phyloP scores from a whole-genome alignment of 78 protist genomes.

The Thecamonas trahens region DNA sequence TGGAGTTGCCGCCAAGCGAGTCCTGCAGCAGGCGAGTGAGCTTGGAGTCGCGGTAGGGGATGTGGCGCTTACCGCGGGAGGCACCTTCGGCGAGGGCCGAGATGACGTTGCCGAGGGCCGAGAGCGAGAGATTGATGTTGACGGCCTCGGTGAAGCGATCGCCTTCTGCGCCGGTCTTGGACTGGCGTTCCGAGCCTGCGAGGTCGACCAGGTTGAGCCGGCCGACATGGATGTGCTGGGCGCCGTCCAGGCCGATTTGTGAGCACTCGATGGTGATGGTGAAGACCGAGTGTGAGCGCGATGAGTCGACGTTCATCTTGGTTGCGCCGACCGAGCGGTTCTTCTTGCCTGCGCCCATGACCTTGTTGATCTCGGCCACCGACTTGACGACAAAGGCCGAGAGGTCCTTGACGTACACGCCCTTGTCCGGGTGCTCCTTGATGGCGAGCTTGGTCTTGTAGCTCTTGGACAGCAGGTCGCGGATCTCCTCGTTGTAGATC shows the following conservation, averaged over 20 bases:
- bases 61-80: conserved; percentile 9
- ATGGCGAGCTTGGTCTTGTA: conserved; percentile 41
- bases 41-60: conserved; percentile 85
- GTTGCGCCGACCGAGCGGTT: conserved; percentile 68
- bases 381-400: conserved; percentile 19
- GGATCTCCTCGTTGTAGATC: conserved; percentile 72
- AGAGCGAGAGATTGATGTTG: conserved; percentile 75
- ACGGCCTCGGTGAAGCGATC: conserved; percentile 64
- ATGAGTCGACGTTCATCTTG: conserved; percentile 52
- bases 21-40: conserved; percentile 85
- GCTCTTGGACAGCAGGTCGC: conserved; percentile 52
- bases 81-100: conserved; percentile 60
- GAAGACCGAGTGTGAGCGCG: conserved; percentile 70
- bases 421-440: conserved; percentile 36
- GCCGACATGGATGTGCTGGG: not conserved
- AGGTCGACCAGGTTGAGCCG: conserved; percentile 79
- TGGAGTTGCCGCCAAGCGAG: conserved; percentile 83
- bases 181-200: conserved; percentile 84
- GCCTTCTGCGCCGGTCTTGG: conserved; percentile 72
- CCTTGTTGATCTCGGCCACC: conserved; percentile 25
- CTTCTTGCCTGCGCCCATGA: conserved; percentile 41
- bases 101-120: conserved; percentile 77
- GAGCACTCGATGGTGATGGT: conserved; percentile 27
- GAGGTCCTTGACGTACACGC: conserved; percentile 49
- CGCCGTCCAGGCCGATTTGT: conserved; percentile 7